Percentiles rank a stretch among this genome's conserved stretches.
Evolutionary conservation across 176 grass and related monocot species (phyloP).

Genomic region (Avena sativa): DNA sequence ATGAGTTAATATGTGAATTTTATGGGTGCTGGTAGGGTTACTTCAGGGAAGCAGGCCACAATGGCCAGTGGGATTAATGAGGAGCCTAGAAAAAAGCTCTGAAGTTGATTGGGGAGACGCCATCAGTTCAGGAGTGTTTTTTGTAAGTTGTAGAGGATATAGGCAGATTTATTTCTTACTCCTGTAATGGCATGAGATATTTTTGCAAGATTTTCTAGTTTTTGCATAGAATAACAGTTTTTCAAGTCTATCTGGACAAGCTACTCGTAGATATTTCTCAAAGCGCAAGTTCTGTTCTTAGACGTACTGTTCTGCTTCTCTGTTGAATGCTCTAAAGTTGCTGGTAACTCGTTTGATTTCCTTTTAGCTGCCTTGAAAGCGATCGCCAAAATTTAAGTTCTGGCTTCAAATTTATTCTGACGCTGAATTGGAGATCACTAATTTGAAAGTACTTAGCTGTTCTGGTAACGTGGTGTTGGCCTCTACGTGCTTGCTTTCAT

Average conservation of each 20-base stretch:
- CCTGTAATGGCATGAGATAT: no score
- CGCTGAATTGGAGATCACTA: background rate
- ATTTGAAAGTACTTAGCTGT: no score
- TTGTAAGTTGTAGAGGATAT: no score
- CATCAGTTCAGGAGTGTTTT: slow-evolving; percentile 25
- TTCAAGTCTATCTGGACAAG: background rate
- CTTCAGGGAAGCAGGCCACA: slow-evolving; percentile 70
- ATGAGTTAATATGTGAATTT: slow-evolving; percentile 86
- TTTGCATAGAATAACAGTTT: background rate
- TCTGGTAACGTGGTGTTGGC: no score
- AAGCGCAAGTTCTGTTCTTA: no score
- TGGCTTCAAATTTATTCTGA: background rate
- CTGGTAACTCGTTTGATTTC: background rate
- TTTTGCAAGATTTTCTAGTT: no score
- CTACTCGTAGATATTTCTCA: no score
- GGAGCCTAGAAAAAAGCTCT: slow-evolving; percentile 73
- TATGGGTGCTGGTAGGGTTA: slow-evolving; percentile 89
- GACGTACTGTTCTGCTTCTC: no score
- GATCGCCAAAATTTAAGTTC: background rate
- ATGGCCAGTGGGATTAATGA: slow-evolving; percentile 90
- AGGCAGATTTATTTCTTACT: no score
- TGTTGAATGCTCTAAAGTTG: background rate
- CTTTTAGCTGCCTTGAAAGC: background rate
- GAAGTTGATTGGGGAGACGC: slow-evolving; percentile 70
- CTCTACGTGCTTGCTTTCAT: background rate